Conservation (phyloP, 1,284 basidiomycete genomes). For the Ganoderma sinense region DNA sequence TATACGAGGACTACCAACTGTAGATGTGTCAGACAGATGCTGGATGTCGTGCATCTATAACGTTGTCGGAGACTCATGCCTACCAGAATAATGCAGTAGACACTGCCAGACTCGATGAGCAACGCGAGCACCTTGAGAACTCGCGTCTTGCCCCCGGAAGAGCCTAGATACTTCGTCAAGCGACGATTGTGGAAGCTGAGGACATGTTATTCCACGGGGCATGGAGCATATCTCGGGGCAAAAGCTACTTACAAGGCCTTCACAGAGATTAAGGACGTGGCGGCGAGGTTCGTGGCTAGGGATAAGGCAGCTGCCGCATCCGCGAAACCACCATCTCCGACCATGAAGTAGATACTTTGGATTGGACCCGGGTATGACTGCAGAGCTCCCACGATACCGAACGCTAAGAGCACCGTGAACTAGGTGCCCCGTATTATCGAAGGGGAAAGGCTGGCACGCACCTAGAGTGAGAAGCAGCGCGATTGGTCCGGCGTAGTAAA, state of each 20-base stretch:
- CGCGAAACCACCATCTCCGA: neutral
- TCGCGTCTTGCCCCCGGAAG: neutral
- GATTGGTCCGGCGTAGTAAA: neutral
- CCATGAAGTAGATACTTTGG: neutral
- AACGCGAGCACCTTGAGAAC: slow-evolving; percentile 8
- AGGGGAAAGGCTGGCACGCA: neutral
- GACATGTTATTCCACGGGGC: neutral
- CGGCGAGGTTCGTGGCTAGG: neutral
- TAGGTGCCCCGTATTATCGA: neutral
- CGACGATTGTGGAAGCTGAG: neutral
- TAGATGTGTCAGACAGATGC: neutral
- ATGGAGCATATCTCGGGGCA: neutral
- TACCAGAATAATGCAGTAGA: slow-evolving; percentile 16
- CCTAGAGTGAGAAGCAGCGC: slow-evolving; percentile 11
- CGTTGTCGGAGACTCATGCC: neutral
- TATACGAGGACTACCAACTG: slow-evolving; percentile 9
- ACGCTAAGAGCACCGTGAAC: neutral
- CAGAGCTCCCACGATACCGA: neutral
- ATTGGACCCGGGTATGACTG: neutral
- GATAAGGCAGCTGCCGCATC: neutral
- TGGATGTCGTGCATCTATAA: neutral
- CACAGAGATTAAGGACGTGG: neutral
- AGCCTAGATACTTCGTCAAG: neutral
- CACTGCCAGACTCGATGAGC: slow-evolving; percentile 13
- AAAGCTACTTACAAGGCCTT: neutral